Percentiles rank a stretch among this genome's conserved stretches.
These are phyloP conservation scores for Trichomonascaceae sp. DNA, from an alignment of 1,139 yeast species.

Conservation along the genomic window DNA sequence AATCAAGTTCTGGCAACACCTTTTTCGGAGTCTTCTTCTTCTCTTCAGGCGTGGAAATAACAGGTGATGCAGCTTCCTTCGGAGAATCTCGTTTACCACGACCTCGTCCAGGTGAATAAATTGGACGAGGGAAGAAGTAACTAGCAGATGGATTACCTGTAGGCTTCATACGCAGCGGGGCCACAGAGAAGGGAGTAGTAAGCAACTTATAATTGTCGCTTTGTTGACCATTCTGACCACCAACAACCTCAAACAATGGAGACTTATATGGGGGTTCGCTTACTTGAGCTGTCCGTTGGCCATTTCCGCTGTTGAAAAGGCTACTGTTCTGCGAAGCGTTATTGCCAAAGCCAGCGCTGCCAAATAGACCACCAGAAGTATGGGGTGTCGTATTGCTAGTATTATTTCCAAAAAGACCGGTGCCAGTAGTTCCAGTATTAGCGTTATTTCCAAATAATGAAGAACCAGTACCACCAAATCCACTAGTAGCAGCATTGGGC, in stretches of 20 bases:
- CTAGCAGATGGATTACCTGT: constrained; percentile 55
- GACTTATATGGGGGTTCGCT: background rate
- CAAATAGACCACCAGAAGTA: constrained; percentile 15
- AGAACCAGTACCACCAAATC: constrained; percentile 2
- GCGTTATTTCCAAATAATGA: constrained; percentile 33
- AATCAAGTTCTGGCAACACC: constrained; percentile 19
- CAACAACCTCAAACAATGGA: background rate
- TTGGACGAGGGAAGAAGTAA: constrained; percentile 50
- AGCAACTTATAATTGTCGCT: constrained; percentile 22
- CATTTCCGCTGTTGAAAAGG: constrained; percentile 6
- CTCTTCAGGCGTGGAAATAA: background rate
- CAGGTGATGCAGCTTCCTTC: background rate
- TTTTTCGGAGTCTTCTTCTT: background rate
- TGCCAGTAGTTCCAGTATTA: constrained; percentile 18
- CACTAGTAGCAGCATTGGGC: constrained; percentile 18
- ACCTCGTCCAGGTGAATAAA: constrained; percentile 4
- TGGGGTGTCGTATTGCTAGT: constrained; percentile 5
- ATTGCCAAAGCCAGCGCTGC: constrained; percentile 6
- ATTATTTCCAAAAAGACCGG: constrained; percentile 11
- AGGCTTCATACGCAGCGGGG: constrained; percentile 47
- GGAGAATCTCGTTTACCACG: background rate
- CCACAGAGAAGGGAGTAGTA: constrained; percentile 23
- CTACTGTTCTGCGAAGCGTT: background rate
- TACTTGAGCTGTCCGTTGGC: background rate
- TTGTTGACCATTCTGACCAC: background rate